phyloP scores from a whole-genome alignment of 768 basidiomycete genomes.

The Nidularia sp. region DNA sequence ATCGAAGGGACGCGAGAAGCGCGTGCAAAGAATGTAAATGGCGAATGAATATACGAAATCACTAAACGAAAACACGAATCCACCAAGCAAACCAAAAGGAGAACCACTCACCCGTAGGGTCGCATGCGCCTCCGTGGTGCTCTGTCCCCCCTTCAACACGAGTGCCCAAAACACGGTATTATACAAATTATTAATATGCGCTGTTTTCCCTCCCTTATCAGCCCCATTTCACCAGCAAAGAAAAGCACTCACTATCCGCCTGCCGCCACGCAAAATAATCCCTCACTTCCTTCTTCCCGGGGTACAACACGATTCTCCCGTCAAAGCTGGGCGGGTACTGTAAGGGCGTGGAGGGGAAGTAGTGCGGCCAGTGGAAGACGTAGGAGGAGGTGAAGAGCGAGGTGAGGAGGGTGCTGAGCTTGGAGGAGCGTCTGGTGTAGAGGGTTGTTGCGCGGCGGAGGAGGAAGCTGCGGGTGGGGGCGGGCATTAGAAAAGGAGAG shows the following conservation, averaged over 20 bases:
- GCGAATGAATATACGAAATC: too few species aligned
- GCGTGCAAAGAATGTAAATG: too few species aligned
- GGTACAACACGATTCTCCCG: slow-evolving; percentile 82
- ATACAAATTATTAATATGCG: slow-evolving; percentile 97
- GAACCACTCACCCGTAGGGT: slow-evolving; percentile 58
- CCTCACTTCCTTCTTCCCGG: slow-evolving; percentile 60
- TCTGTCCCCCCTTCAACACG: slow-evolving; percentile 76
- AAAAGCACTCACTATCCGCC: slow-evolving; percentile 75
- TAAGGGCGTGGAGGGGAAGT: slow-evolving; percentile 70
- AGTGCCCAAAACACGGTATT: slow-evolving; percentile 97
- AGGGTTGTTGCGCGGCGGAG: slow-evolving; percentile 70
- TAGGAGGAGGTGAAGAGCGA: slow-evolving; percentile 91
- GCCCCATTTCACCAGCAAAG: slow-evolving; percentile 5
- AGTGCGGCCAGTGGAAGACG: slow-evolving; percentile 79
- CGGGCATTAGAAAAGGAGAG: too few species aligned
- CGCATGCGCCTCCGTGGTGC: slow-evolving; percentile 77
- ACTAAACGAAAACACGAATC: too few species aligned
- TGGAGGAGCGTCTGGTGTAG: slow-evolving; percentile 84
- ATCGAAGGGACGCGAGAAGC: too few species aligned
- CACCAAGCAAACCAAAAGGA: neutral
- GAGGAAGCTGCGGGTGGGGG: slow-evolving; percentile 61
- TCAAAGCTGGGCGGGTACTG: slow-evolving; percentile 91
- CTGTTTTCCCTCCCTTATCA: slow-evolving; percentile 29
- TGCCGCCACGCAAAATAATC: slow-evolving; percentile 98
- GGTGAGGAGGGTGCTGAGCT: slow-evolving; percentile 79